These are phyloP conservation scores for Epichloe uncinata DNA, from an alignment of 2,329 filamentous ascomycete species.

Conservation along the genomic window DNA sequence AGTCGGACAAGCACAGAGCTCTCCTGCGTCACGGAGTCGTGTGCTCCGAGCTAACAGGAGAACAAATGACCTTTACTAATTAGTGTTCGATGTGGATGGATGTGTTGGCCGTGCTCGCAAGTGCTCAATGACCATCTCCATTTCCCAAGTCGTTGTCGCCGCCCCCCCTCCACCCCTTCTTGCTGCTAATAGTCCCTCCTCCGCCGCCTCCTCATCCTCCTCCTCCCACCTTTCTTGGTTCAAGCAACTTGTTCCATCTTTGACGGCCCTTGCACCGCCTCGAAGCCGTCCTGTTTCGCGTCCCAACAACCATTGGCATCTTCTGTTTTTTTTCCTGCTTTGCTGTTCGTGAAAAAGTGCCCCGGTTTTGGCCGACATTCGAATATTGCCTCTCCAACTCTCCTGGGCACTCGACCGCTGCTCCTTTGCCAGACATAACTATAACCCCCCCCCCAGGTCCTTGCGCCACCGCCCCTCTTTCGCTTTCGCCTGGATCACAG, in stretches of 20 bases:
- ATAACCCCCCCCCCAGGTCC: constrained; percentile 1
- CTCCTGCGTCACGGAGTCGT: too few species aligned
- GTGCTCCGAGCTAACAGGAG: too few species aligned
- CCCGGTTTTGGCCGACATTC: neutral
- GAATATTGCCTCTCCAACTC: neutral
- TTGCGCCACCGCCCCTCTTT: constrained; percentile 5
- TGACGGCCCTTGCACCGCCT: neutral
- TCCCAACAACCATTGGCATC: neutral
- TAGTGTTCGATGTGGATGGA: too few species aligned
- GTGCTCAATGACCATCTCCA: neutral
- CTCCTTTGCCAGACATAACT: constrained; percentile 1
- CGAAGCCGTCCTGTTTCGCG: neutral
- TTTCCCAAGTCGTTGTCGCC: neutral
- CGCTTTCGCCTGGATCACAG: constrained; percentile 1
- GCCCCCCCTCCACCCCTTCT: neutral
- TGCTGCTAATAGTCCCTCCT: neutral
- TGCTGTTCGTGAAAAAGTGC: neutral
- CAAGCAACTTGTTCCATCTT: neutral
- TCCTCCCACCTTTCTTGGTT: neutral
- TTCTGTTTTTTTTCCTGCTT: neutral
- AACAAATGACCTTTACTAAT: too few species aligned
- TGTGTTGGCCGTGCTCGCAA: neutral
- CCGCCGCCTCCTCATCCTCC: neutral
- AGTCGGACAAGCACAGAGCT: too few species aligned
- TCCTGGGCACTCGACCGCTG: neutral